phyloP scores from a whole-genome alignment of 2,329 filamentous ascomycete genomes.

The Pseudogymnoascus sp. region DNA sequence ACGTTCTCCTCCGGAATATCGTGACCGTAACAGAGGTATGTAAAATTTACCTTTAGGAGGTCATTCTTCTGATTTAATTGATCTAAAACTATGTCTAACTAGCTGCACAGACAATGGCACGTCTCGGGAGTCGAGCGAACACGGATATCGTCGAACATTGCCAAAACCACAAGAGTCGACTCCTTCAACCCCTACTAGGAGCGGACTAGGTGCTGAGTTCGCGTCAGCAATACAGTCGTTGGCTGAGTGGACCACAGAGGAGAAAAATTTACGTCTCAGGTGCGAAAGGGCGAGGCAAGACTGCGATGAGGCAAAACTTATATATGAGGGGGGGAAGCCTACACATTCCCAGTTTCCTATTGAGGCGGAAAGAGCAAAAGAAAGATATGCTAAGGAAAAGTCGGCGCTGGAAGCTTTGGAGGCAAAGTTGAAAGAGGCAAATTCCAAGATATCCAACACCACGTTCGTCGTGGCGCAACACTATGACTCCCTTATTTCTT shows the following conservation, averaged over 20 bases:
- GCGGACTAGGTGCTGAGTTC: not conserved
- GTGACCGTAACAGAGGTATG: not conserved
- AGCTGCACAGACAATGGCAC: not conserved
- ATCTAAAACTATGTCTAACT: not conserved
- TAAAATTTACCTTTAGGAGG: not conserved
- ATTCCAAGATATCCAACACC: not conserved
- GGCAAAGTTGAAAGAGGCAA: not conserved
- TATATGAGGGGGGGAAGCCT: not conserved
- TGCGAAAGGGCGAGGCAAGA: not conserved
- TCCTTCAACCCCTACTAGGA: not conserved
- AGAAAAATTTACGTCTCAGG: not conserved
- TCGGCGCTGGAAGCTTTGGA: not conserved
- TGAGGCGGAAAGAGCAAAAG: not conserved
- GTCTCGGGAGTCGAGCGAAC: not conserved
- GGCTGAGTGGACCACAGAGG: not conserved
- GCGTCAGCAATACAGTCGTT: not conserved
- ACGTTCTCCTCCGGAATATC: not conserved
- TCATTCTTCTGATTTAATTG: not conserved
- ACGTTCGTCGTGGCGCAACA: not conserved
- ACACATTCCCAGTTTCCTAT: constrained; percentile 2
- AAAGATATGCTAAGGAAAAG: not conserved
- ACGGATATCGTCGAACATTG: not conserved
- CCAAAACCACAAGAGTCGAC: not conserved
- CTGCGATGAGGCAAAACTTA: not conserved
- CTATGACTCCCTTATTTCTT: not conserved